Evolutionary conservation across 768 basidiomycete genomes (phyloP), one percentile per base, ranked within the genome.

Genomic region (Kwoniella bestiolae): DNA sequence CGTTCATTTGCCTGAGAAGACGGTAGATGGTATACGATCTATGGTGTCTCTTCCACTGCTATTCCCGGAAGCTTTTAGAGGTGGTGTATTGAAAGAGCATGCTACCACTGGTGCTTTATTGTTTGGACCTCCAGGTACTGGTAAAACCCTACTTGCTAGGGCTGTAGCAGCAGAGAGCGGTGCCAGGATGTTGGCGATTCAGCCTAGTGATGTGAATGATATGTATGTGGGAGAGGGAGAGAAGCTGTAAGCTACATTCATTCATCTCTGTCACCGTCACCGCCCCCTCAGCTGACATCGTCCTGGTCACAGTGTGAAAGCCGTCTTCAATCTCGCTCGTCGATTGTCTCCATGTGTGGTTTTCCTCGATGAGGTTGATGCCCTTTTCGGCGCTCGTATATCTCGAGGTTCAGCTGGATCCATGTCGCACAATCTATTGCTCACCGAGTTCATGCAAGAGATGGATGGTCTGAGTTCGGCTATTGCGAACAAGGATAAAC

Each of bases 321-420:
- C 91, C 0, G 89, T 94, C 18, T 97, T 97, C 81, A 87, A 88
- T 34, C 85, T 97, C 16, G 94, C 94, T 3, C 86, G 94, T 35
- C 85, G 87, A 46, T 81, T 96, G 6, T 90, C 92, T 0, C 94
- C 94, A 3, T 95, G 93, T 70, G 92, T 97, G 51, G 86, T 97
- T 35, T 97, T 97, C 83, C 82, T 97, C 65, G 94, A 97, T 79
- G 94, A 97, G 80, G 90, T 95, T 57, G 94, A 97, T 73, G 90
- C 94, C 1, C 85, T 97, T 4, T 92, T 96, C 72, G 91, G 91
- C 44, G 91, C 92, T 46, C 88, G 94, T 23, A 89, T 91, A 16
- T 85, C 86, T 3, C 85, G 89, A 11, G 90, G 91, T 57, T 88
- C 88, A 44, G 91, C 90, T 8, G 88, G 92, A 60, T 87, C 87